Evolutionary conservation across 1,284 basidiomycete genomes (phyloP).

Genomic region (Apiotrichum veenhuisii): DNA sequence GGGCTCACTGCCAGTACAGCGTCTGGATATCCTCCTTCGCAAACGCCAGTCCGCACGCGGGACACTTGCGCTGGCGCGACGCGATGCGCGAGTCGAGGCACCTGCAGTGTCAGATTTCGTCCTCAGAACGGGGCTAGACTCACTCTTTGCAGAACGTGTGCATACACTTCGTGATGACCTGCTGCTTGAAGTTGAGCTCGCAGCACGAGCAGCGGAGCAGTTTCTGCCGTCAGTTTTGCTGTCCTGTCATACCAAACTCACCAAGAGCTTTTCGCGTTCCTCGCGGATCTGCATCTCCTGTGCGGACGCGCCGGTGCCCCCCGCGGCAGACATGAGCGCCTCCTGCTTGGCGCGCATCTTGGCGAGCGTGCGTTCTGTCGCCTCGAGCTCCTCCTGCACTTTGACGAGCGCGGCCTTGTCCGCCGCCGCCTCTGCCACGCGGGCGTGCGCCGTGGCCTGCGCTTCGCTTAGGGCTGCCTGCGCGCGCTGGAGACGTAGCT

Average conservation of each 20-base stretch:
- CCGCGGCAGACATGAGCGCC: constrained; percentile 28
- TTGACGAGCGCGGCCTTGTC: constrained; percentile 41
- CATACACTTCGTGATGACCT: constrained; percentile 88
- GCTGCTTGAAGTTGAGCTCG: constrained; percentile 74
- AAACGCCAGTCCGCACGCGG: constrained; percentile 81
- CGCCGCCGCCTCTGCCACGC: constrained; percentile 39
- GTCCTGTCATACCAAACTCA: constrained; percentile 51
- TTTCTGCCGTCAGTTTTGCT: constrained; percentile 59
- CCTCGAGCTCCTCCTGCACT: constrained; percentile 48
- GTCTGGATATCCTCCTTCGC: constrained; percentile 80
- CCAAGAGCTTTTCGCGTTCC: constrained; percentile 63
- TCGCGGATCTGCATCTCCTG: constrained; percentile 55
- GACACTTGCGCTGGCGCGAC: constrained; percentile 93
- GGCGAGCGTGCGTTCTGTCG: constrained; percentile 31
- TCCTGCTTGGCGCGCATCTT: constrained; percentile 46
- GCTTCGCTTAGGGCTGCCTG: constrained; percentile 50
- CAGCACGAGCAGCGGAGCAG: constrained; percentile 91
- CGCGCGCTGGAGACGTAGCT: constrained; percentile 34
- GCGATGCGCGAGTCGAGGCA: constrained; percentile 83
- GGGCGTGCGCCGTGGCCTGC: constrained; percentile 43
- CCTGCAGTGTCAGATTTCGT: constrained; percentile 14
- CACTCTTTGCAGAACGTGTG: constrained; percentile 61
- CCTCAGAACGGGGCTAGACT: constrained; percentile 43
- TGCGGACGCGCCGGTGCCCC: constrained; percentile 43
- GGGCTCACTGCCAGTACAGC: constrained; percentile 70